A percentile compares a stretch with the other conserved stretches of the same genome.
Conservation (phyloP, 2,329 filamentous ascomycete species). For the Fusarium dlaminii region DNA sequence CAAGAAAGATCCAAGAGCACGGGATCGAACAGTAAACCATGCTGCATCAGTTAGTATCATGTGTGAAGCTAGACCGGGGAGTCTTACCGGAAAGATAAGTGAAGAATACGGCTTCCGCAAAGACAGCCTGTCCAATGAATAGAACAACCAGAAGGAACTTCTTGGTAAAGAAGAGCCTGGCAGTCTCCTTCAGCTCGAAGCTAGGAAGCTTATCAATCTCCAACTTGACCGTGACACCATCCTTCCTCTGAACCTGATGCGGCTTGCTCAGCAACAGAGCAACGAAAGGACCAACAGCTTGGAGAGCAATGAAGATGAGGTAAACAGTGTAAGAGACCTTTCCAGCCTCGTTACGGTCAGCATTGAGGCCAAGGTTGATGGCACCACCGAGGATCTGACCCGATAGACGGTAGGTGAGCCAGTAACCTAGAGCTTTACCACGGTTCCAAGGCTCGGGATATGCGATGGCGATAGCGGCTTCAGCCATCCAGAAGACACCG, state of each 20-base stretch:
- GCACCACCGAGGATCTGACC: slow-evolving; percentile 78
- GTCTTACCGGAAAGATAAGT: slow-evolving; percentile 63
- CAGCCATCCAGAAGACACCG: slow-evolving; percentile 79
- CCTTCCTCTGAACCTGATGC: slow-evolving; percentile 68
- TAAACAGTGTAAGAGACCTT: slow-evolving; percentile 76
- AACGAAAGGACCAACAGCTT: slow-evolving; percentile 71
- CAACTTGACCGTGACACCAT: slow-evolving; percentile 70
- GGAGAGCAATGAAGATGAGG: slow-evolving; percentile 75
- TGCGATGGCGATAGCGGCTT: slow-evolving; percentile 76
- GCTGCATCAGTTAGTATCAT: slow-evolving; percentile 46
- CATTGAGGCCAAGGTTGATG: slow-evolving; percentile 75
- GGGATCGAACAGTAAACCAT: slow-evolving; percentile 76
- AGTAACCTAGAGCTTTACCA: slow-evolving; percentile 72
- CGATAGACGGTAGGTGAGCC: slow-evolving; percentile 67
- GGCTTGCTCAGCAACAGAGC: slow-evolving; percentile 71
- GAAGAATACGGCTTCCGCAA: slow-evolving; percentile 76
- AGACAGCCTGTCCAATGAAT: slow-evolving; percentile 76
- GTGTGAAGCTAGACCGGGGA: fast-evolving
- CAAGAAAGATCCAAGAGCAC: slow-evolving; percentile 76
- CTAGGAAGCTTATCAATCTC: slow-evolving; percentile 64
- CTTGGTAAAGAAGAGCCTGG: slow-evolving; percentile 66
- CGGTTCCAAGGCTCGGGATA: slow-evolving; percentile 77
- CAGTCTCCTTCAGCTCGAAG: slow-evolving; percentile 68
- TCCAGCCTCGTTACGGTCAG: slow-evolving; percentile 64
- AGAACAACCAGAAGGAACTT: slow-evolving; percentile 72